A percentile compares a stretch with the other conserved stretches of the same genome.
Conservation (phyloP, 106 monocot genomes). For the Allium sativum region DNA sequence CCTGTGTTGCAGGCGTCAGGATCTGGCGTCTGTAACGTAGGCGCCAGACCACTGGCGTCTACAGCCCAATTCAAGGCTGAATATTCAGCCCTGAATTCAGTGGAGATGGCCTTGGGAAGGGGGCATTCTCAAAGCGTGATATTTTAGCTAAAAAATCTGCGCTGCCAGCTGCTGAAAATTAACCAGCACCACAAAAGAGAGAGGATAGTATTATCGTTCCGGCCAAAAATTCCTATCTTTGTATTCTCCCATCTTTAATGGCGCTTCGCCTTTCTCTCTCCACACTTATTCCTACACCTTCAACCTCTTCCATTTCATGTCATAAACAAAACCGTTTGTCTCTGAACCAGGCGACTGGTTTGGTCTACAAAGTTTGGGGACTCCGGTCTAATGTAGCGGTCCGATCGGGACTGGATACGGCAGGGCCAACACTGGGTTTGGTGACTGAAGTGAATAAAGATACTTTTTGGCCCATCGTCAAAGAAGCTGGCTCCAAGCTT, state of each 20-base stretch:
- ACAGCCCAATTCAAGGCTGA: no score
- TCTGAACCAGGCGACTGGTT: neutral
- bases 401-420: slow-evolving; percentile 33
- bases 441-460: slow-evolving; percentile 67
- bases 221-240: no score
- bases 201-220: no score
- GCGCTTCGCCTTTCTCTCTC: slow-evolving; percentile 29
- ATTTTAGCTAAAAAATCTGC: no score
- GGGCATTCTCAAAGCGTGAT: no score
- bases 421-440: slow-evolving; percentile 21
- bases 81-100: no score
- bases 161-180: no score
- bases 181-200: no score
- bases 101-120: no score
- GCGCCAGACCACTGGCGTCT: no score
- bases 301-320: neutral
- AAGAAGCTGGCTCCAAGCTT: slow-evolving; percentile 38
- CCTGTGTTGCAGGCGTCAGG: no score
- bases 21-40: no score
- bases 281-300: slow-evolving; percentile 1
- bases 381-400: neutral
- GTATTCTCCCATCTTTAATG: neutral
- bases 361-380: neutral
- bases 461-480: slow-evolving; percentile 63
- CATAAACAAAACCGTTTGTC: neutral